Evolutionary conservation across 805 yeast genomes (phyloP).

Genomic region (Schwanniomyces pseudopolymorphus): DNA sequence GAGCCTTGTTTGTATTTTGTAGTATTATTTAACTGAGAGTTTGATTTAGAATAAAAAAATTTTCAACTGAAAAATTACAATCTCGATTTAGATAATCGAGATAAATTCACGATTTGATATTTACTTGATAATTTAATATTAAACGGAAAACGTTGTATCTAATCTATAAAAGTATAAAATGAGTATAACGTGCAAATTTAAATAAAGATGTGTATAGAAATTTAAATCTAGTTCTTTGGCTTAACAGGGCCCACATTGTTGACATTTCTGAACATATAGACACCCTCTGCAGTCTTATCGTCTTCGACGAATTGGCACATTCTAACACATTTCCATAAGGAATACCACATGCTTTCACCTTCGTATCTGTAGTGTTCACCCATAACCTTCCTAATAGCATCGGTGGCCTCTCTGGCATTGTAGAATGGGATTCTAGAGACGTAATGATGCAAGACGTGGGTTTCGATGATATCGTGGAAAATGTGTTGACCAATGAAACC

Average conservation of each 20-base stretch:
- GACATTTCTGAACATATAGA: slow-evolving; percentile 63
- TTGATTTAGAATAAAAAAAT: neutral
- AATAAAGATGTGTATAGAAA: neutral
- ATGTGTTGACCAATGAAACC: slow-evolving; percentile 58
- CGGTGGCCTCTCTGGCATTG: slow-evolving; percentile 53
- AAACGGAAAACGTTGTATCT: neutral
- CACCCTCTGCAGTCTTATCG: slow-evolving; percentile 53
- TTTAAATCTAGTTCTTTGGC: slow-evolving; percentile 15
- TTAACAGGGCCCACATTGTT: slow-evolving; percentile 50
- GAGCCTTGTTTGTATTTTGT: neutral
- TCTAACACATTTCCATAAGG: slow-evolving; percentile 59
- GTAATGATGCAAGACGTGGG: slow-evolving; percentile 58
- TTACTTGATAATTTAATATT: neutral
- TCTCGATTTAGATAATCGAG: neutral
- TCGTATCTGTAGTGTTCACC: slow-evolving; percentile 50
- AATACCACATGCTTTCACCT: slow-evolving; percentile 57
- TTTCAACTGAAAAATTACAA: slow-evolving; percentile 1
- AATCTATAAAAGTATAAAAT: neutral
- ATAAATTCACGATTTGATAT: neutral
- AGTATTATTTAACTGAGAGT: neutral
- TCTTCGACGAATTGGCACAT: slow-evolving; percentile 68
- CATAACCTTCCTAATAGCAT: slow-evolving; percentile 52
- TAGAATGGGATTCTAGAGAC: slow-evolving; percentile 57
- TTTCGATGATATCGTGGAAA: slow-evolving; percentile 59
- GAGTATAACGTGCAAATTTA: neutral